Evolutionary conservation across 306 rosid genomes (phyloP).

Genomic region (Spatholobus suberectus): DNA sequence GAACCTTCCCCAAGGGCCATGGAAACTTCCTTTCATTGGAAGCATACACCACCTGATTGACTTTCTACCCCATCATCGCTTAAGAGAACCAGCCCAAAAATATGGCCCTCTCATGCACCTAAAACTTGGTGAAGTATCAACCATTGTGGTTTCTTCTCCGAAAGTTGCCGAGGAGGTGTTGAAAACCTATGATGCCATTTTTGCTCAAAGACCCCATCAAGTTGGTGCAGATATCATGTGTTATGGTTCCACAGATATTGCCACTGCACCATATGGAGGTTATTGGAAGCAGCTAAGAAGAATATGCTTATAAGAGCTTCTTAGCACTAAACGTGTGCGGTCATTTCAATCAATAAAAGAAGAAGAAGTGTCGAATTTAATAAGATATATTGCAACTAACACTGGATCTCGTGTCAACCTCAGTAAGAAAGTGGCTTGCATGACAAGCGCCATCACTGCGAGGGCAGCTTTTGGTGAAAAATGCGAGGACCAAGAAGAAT

Average conservation of each 20-base stretch:
- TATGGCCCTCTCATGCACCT: conserved; percentile 44
- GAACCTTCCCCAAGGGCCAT: conserved; percentile 37
- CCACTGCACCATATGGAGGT: not conserved
- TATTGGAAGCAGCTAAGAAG: not conserved
- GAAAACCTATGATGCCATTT: conserved; percentile 20
- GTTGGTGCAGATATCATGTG: not conserved
- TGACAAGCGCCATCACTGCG: not conserved
- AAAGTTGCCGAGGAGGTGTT: conserved; percentile 39
- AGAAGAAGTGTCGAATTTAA: not conserved
- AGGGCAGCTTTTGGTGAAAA: too few relatives aligned
- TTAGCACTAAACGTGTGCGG: not conserved
- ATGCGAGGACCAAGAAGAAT: not conserved
- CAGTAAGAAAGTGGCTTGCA: not conserved
- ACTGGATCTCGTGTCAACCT: not conserved
- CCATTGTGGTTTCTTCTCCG: conserved; percentile 40
- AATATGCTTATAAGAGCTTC: not conserved
- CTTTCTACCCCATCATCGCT: not conserved
- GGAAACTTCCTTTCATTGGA: conserved; percentile 37
- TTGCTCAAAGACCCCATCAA: not conserved
- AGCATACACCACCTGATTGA: conserved; percentile 37
- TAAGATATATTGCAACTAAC: not conserved
- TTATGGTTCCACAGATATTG: not conserved
- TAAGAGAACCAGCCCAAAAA: conserved; percentile 21
- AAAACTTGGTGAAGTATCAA: conserved; percentile 30
- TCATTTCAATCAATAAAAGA: not conserved